phyloP scores from a whole-genome alignment of 2,329 filamentous ascomycete species.

The Sodiomyces alkalinus region DNA sequence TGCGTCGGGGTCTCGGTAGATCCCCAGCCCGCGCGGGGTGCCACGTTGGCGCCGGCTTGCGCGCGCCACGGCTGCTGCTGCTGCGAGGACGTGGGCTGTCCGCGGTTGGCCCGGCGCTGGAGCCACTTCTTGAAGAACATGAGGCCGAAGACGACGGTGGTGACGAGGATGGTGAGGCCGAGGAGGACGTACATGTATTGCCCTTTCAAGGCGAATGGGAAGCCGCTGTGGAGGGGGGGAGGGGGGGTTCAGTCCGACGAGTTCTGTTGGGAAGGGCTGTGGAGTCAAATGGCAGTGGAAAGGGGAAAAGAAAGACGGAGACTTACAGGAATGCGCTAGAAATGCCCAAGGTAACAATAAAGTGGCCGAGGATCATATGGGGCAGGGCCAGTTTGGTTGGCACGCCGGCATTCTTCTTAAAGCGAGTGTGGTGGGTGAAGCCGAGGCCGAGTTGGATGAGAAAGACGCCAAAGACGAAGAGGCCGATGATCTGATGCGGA shows the following conservation, averaged over 20 bases:
- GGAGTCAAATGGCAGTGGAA: background rate
- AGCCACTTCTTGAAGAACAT: conserved; percentile 18
- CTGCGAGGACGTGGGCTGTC: conserved; percentile 4
- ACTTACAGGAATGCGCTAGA: conserved; percentile 42
- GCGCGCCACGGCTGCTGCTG: conserved; percentile 8
- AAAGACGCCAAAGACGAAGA: conserved; percentile 34
- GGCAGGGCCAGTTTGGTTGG: conserved; percentile 34
- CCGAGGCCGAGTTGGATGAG: conserved; percentile 39
- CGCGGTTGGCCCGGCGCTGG: conserved; percentile 4
- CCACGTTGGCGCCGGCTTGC: conserved; percentile 1
- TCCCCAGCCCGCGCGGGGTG: background rate
- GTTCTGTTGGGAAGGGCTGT: no score
- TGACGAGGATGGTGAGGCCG: conserved; percentile 28
- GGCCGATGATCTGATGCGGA: conserved; percentile 43
- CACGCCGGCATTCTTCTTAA: conserved; percentile 30
- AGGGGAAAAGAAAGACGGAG: background rate
- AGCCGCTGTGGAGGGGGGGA: conserved; percentile 32
- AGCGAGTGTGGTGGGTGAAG: conserved; percentile 38
- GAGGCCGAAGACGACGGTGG: conserved; percentile 21
- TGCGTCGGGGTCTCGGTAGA: background rate
- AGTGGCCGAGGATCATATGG: conserved; percentile 42
- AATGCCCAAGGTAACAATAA: conserved; percentile 35
- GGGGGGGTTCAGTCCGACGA: no score
- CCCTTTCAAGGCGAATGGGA: conserved; percentile 37
- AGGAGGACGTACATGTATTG: conserved; percentile 31